Percentiles rank a stretch among this genome's conserved stretches.
Evolutionary conservation across 352 stramenopile genomes (phyloP).

Genomic region (Phytophthora kernoviae): DNA sequence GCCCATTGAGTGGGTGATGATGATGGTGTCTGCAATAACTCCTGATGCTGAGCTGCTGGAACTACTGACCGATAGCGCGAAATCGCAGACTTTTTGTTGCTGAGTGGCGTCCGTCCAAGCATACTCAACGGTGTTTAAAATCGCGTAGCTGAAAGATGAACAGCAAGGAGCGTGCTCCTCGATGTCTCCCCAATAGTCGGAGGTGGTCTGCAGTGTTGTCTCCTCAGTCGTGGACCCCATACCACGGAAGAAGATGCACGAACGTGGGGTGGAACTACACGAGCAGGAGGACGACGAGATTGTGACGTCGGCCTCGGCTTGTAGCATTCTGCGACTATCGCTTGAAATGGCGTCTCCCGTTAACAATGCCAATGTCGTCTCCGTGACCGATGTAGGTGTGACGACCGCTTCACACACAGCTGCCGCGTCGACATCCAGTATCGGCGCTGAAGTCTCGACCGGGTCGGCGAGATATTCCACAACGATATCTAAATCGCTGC

Average conservation of each 20-base stretch:
- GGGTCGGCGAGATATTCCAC: constrained; percentile 11
- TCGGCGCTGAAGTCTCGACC: constrained; percentile 2
- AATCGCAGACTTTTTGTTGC: constrained; percentile 29
- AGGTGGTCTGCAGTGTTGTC: constrained; percentile 8
- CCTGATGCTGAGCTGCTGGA: constrained; percentile 4
- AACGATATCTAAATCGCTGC: constrained; percentile 11
- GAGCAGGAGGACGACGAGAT: constrained; percentile 14
- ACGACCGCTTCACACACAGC: constrained; percentile 4
- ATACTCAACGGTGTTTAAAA: constrained; percentile 26
- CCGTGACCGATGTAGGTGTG: constrained; percentile 5
- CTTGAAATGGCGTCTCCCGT: constrained; percentile 2
- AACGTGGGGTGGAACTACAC: constrained; percentile 9
- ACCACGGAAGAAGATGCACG: constrained; percentile 36
- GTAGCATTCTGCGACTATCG: neutral
- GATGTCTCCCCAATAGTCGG: constrained; percentile 27
- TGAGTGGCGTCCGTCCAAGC: constrained; percentile 24
- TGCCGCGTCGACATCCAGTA: neutral
- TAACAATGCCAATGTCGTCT: constrained; percentile 9
- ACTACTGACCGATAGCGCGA: constrained; percentile 8
- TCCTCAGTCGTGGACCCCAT: constrained; percentile 8
- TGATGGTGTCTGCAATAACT: constrained; percentile 23
- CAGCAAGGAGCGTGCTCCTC: constrained; percentile 32
- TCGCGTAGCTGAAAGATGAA: constrained; percentile 20
- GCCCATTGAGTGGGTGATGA: constrained; percentile 34
- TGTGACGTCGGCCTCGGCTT: constrained; percentile 4